A percentile compares a stretch with the other conserved stretches of the same genome.
Evolutionary conservation across 257 asterid species (phyloP).

Genomic region (Plantago major): DNA sequence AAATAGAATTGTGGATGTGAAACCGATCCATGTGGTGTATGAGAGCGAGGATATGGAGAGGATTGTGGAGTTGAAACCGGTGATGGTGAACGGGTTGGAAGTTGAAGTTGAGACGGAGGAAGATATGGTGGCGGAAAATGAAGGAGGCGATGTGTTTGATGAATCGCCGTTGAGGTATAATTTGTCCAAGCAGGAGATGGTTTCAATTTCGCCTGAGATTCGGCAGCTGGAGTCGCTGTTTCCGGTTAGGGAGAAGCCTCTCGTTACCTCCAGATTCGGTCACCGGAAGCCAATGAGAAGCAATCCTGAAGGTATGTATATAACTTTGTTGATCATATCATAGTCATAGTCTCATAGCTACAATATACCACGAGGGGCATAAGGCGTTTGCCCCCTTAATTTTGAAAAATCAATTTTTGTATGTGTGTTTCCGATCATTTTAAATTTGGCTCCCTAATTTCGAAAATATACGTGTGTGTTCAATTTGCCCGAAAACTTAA

Average conservation of each 20-base stretch:
- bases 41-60: constrained; percentile 17
- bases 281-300: constrained; percentile 24
- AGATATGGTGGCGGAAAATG: constrained; percentile 24
- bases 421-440: too few species aligned
- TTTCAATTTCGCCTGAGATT: constrained; percentile 17
- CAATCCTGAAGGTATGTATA: constrained; percentile 36
- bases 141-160: constrained; percentile 22
- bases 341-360: too few species aligned
- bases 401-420: too few species aligned
- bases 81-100: constrained; percentile 39
- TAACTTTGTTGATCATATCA: not conserved
- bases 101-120: constrained; percentile 21
- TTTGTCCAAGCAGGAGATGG: constrained; percentile 19
- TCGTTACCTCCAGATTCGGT: constrained; percentile 13
- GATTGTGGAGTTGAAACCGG: constrained; percentile 37
- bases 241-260: constrained; percentile 19
- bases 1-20: constrained; percentile 28
- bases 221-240: constrained; percentile 13
- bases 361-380: too few species aligned
- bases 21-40: constrained; percentile 22
- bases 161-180: constrained; percentile 15
- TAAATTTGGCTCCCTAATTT: too few species aligned
- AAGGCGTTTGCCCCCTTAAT: too few species aligned
- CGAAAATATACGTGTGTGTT: too few species aligned
- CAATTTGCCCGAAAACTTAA: too few species aligned